phyloP scores from a whole-genome alignment of 805 yeast species.

The Ogataea corticis region DNA sequence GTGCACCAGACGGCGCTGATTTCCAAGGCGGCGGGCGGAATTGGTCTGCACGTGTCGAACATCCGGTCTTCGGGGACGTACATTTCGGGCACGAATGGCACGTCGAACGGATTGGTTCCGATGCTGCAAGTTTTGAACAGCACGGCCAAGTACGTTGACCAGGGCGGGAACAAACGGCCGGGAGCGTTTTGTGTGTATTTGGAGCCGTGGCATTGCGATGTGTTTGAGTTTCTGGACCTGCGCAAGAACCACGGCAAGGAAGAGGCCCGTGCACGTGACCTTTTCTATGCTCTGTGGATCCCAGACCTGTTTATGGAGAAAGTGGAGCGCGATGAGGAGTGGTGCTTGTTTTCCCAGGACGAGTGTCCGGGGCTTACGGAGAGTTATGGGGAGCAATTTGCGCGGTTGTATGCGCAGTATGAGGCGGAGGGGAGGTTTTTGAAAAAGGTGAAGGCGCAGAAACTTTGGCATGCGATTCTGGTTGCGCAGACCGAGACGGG shows the following conservation, averaged over 20 bases:
- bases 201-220: conserved; percentile 97
- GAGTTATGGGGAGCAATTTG: conserved; percentile 83
- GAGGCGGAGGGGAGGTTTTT: conserved; percentile 69
- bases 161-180: conserved; percentile 97
- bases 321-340: conserved; percentile 72
- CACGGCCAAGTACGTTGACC: conserved; percentile 96
- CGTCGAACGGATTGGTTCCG: conserved; percentile 92
- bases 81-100: conserved; percentile 90
- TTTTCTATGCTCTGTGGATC: conserved; percentile 92
- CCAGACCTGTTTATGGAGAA: conserved; percentile 93
- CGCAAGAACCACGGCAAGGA: conserved; percentile 95
- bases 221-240: conserved; percentile 81
- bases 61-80: conserved; percentile 84
- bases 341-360: conserved; percentile 91
- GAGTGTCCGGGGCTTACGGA: conserved; percentile 86
- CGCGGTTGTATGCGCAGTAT: conserved; percentile 65
- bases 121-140: conserved; percentile 94
- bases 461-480: conserved; percentile 84
- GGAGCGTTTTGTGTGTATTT: conserved; percentile 94
- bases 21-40: conserved; percentile 94
- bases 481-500: conserved; percentile 97
- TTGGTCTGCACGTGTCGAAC: conserved; percentile 87
- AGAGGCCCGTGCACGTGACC: conserved; percentile 88
- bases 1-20: conserved; percentile 85
- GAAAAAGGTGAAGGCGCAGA: conserved; percentile 77